Conservation (phyloP, 495 filamentous ascomycete species). For the Mytilinidion resinicola region DNA sequence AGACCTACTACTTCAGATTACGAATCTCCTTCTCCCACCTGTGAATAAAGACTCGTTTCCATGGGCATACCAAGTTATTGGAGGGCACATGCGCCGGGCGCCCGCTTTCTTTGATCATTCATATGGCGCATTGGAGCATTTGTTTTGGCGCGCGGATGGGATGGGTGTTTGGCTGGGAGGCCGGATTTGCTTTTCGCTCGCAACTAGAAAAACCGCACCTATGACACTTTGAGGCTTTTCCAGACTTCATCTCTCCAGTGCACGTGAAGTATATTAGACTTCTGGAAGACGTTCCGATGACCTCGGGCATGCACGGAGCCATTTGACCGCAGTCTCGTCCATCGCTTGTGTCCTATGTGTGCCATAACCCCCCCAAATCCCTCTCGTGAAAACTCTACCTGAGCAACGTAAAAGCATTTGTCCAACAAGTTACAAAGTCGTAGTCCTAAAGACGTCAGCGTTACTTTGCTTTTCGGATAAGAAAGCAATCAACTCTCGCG, state of each 20-base stretch:
- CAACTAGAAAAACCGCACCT: too few species aligned
- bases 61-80: not conserved
- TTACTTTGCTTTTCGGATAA: too few species aligned
- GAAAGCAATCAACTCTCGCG: too few species aligned
- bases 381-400: too few species aligned
- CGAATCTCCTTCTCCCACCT: conserved; percentile 9
- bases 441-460: too few species aligned
- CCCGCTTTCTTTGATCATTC: not conserved
- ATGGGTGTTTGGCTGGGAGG: not conserved
- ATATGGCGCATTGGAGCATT: not conserved
- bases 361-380: too few species aligned
- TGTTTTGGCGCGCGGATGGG: not conserved
- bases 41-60: not conserved
- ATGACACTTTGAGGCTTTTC: too few species aligned
- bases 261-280: not conserved
- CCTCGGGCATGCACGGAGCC: not conserved
- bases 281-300: not conserved
- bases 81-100: not conserved
- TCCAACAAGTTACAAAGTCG: too few species aligned
- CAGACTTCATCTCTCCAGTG: not conserved
- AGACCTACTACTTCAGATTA: not conserved
- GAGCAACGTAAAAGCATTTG: too few species aligned
- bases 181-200: not conserved
- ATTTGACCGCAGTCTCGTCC: too few species aligned
- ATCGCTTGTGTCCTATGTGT: too few species aligned